Conservation (phyloP, 768 basidiomycete species). For the Psilocybe subaeruginosa region DNA sequence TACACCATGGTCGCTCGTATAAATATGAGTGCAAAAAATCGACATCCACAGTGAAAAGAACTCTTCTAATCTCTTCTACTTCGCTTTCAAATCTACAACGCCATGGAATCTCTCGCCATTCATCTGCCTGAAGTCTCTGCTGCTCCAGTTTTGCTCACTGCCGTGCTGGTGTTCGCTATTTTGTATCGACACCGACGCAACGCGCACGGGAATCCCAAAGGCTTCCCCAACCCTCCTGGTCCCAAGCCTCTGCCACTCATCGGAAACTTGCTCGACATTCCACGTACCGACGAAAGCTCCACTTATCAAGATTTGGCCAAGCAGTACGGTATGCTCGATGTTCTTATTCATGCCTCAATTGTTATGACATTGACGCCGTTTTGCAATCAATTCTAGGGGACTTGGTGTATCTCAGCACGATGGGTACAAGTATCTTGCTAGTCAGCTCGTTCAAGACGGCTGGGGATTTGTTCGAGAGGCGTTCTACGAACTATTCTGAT, state of each 20-base stretch:
- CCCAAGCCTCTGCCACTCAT: slow-evolving; percentile 52
- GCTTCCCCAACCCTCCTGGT: slow-evolving; percentile 53
- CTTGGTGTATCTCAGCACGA: slow-evolving; percentile 52
- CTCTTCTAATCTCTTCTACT: not conserved
- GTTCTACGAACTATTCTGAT: slow-evolving; percentile 59
- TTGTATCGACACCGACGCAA: not conserved
- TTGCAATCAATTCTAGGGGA: slow-evolving; percentile 39
- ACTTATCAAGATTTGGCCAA: slow-evolving; percentile 44
- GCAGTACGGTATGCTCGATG: slow-evolving; percentile 36
- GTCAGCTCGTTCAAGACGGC: slow-evolving; percentile 46
- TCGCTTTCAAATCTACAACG: not conserved
- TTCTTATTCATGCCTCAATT: not conserved
- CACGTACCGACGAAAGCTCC: slow-evolving; percentile 36
- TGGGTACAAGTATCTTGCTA: slow-evolving; percentile 45
- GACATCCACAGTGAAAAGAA: not conserved
- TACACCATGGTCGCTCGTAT: not conserved
- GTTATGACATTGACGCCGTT: not conserved
- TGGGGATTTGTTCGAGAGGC: slow-evolving; percentile 59
- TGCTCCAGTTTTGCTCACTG: not conserved
- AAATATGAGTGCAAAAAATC: not conserved
- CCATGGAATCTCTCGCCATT: not conserved
- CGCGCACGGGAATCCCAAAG: not conserved
- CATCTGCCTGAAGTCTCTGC: not conserved
- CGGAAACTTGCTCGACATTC: slow-evolving; percentile 54
- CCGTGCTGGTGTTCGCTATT: not conserved